Base-by-base conservation (phyloP, 768 basidiomycete genomes). In the Mycena albidolilacea region DNA sequence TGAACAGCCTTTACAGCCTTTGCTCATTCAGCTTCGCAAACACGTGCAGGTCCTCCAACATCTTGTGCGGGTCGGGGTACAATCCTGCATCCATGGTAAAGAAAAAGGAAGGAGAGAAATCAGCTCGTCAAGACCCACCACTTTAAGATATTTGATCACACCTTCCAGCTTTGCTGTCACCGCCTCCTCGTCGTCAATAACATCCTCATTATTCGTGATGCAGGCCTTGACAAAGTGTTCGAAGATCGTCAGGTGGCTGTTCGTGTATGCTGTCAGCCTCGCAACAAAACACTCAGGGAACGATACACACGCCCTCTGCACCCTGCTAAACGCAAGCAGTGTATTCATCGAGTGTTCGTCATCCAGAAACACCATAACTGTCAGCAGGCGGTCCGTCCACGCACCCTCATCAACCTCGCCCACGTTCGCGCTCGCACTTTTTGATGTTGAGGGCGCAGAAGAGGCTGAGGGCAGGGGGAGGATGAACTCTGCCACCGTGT, bases 21-120 rank as follows among this genome's bases (percentile, higher is more conserved):
- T 87, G 87, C 79, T 97, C 96, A 79, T 99, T 98, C 54, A 92
- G 82, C 71, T 93, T 93, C 0, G 97, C 97, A 76, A 99, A 99
- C 0, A 88, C 81, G 15, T 89, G 84, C 21, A 99, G 81, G 79
- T 98, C 97, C 71, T 95, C 95, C 2, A 84, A 81, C 0, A 91
- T 94, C 78, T 95, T 95, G 50, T 88, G 86, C 2, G 91, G 87
- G 63, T 99, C 97, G 7, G 89, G 85, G 75, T 90, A 93, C 43
- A 82, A 80, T 1, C 39, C 80, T 93, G 43, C 10, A 64, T 14
- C 30, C 30, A 30, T 30, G 30, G 43, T 54, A 46, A 41, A 64
- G 2, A 50, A 57, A 76, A 19, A 76, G 67, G 30, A 38, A 57
- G 35, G 59, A 43, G 52, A 21, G 41, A 35, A 11, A 55, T 5